Percentiles rank a stretch among this genome's conserved stretches.
phyloP scores from a whole-genome alignment of 768 basidiomycete genomes.

The Porpolomopsis calyptriformis region DNA sequence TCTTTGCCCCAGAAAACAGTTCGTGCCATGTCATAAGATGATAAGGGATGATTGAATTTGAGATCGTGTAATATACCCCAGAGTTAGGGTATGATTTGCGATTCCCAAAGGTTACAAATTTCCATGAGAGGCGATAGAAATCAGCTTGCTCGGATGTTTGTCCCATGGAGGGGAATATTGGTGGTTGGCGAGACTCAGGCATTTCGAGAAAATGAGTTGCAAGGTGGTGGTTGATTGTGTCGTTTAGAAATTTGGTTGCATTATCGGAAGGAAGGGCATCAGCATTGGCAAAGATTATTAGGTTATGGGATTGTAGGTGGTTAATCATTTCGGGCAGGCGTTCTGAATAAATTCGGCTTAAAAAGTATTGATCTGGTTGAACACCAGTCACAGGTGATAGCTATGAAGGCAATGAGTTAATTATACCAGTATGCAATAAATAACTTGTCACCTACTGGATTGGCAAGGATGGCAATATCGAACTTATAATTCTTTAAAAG shows the following conservation, averaged over 20 bases:
- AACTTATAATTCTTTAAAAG: background rate
- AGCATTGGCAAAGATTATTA: background rate
- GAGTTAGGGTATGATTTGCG: background rate
- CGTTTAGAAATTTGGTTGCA: background rate
- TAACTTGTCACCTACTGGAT: background rate
- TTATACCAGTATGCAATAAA: background rate
- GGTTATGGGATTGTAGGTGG: background rate
- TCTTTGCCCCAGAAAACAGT: background rate
- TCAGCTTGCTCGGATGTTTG: background rate
- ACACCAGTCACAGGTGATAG: background rate
- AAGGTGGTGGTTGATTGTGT: background rate
- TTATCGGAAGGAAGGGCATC: background rate
- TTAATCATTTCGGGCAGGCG: background rate
- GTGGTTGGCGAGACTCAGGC: background rate
- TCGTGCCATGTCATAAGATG: background rate
- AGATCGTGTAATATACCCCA: background rate
- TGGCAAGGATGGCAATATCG: background rate
- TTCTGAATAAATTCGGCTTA: background rate
- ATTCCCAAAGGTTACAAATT: background rate
- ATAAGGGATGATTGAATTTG: background rate
- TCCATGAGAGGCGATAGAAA: constrained; percentile 1
- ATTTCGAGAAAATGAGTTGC: background rate
- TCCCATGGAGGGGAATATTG: background rate
- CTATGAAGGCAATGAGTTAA: background rate
- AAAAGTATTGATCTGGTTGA: background rate